phyloP scores from a whole-genome alignment of 2,329 filamentous ascomycete genomes.

The Colletotrichum abscissum region DNA sequence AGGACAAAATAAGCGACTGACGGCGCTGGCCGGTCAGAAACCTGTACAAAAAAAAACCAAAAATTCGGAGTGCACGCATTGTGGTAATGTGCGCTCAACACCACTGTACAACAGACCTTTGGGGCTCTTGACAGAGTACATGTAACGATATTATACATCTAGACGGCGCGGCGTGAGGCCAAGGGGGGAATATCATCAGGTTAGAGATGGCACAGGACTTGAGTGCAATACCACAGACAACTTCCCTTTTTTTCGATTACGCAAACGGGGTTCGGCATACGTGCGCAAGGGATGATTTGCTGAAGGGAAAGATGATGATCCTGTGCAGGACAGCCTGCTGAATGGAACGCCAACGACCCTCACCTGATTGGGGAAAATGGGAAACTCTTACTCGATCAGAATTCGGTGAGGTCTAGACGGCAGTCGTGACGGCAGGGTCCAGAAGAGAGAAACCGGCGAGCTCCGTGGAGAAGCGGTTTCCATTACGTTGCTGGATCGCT shows the following conservation, averaged over 20 bases:
- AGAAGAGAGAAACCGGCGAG: background rate
- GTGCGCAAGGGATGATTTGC: background rate
- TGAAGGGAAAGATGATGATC: background rate
- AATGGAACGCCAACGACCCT: background rate
- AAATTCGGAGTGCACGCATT: slow-evolving; percentile 29
- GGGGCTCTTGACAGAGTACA: slow-evolving; percentile 30
- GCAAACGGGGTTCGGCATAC: background rate
- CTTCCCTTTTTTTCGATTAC: slow-evolving; percentile 1
- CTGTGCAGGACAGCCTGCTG: background rate
- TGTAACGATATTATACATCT: slow-evolving; percentile 37
- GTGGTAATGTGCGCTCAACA: slow-evolving; percentile 28
- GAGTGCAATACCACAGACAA: slow-evolving; percentile 29
- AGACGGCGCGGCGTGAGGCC: slow-evolving; percentile 22
- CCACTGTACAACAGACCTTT: slow-evolving; percentile 31
- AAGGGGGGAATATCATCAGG: background rate
- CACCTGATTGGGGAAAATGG: slow-evolving; percentile 13
- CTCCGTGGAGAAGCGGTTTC: slow-evolving; percentile 27
- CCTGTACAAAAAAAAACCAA: slow-evolving; percentile 28
- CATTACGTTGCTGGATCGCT: slow-evolving; percentile 24
- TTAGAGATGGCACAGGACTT: slow-evolving; percentile 13
- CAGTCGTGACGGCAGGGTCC: background rate
- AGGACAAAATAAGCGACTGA: slow-evolving; percentile 76
- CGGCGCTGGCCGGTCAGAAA: background rate
- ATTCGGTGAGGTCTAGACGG: slow-evolving; percentile 1
- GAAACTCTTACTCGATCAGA: slow-evolving; percentile 24